A percentile compares a stretch with the other conserved stretches of the same genome.
Conservation (phyloP, 1,139 yeast species). For the Pichia kudriavzevii region DNA sequence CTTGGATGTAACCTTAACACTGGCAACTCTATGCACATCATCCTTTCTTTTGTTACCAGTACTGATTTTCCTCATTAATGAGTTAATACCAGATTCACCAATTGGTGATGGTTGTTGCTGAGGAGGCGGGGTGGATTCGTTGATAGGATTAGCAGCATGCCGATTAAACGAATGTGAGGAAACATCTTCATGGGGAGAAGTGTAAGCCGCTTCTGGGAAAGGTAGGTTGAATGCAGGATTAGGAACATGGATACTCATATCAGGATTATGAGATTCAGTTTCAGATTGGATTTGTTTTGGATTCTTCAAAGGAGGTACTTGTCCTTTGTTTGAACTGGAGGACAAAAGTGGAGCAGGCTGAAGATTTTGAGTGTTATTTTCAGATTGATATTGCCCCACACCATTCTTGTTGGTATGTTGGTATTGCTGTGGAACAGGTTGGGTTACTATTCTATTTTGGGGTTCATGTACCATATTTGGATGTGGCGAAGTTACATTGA, state of each 20-base stretch:
- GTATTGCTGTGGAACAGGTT: constrained; percentile 17
- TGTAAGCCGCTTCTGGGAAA: constrained; percentile 15
- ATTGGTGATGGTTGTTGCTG: constrained; percentile 12
- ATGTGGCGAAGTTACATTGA: constrained; percentile 14
- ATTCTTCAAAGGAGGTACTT: background rate
- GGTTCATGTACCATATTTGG: constrained; percentile 17
- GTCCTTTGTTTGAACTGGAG: background rate
- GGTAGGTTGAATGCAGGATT: constrained; percentile 9
- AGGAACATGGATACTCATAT: constrained; percentile 6
- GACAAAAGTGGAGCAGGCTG: no score
- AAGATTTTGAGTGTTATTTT: background rate
- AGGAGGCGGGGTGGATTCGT: constrained; percentile 1
- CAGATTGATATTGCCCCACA: no score
- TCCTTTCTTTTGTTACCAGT: constrained; percentile 28
- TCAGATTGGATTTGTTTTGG: constrained; percentile 4
- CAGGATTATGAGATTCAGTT: background rate
- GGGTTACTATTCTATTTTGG: constrained; percentile 16
- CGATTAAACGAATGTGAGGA: constrained; percentile 10
- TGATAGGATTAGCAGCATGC: no score
- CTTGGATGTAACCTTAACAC: constrained; percentile 55
- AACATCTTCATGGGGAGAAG: constrained; percentile 15
- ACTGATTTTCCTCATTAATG: constrained; percentile 29
- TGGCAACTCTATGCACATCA: constrained; percentile 53
- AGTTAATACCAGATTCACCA: constrained; percentile 26
- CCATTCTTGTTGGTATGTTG: constrained; percentile 16